Base-by-base conservation (phyloP, 2,329 filamentous ascomycete genomes). In the Botrytis hyacinthi region DNA sequence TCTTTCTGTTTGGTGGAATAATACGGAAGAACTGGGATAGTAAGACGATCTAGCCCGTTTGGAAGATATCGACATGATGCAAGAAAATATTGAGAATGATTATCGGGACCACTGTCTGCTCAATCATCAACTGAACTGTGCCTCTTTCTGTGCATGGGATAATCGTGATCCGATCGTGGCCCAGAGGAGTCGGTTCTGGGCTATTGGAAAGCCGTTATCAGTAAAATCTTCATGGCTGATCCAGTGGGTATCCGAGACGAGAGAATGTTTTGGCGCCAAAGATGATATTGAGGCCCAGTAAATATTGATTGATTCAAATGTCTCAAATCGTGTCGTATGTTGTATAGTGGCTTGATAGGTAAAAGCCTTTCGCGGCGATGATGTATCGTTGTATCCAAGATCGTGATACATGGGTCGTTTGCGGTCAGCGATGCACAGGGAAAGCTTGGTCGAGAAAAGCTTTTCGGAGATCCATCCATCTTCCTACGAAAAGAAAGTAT, bases 401-500 rank as follows among this genome's bases (percentile, higher is more conserved):
- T 54, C 20, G 26, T 7, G 35, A 29, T 54, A 40, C 65, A 54
- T 54, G 65, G 65, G 32, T 29, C 6, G 8, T 54, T 40, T 68
- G 46, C 22, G 26, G 37, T 35, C 37, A 54, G 35, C 35, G 26
- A 29, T 42, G n/a, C 32, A 37, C 37, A 37, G 65, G 46, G 26
- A 57, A 68, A 68, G 35, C 46, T 54, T 40, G 14, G 9, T 32
- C 9, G 32, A 54, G 46, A 68, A 40, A 54, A 54, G 46, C 26
- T 29, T 67, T 40, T n/a, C n/a, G 32, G 32, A 54, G 20, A 67
- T 16, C 12, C 22, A 16, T 37, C 35, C 9, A 16, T 67, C 7
- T 40, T 20, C 14, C 22, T 67, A 32, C 40, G 29, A 66, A 32
- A 18, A 54, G 59, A 54, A 65, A 51, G 16, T 71, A 71, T 71